Evolutionary conservation across 192 early-diverging fungal species (phyloP), one percentile per base, ranked within the genome.

Genomic region (Chytriomyces confervae): DNA sequence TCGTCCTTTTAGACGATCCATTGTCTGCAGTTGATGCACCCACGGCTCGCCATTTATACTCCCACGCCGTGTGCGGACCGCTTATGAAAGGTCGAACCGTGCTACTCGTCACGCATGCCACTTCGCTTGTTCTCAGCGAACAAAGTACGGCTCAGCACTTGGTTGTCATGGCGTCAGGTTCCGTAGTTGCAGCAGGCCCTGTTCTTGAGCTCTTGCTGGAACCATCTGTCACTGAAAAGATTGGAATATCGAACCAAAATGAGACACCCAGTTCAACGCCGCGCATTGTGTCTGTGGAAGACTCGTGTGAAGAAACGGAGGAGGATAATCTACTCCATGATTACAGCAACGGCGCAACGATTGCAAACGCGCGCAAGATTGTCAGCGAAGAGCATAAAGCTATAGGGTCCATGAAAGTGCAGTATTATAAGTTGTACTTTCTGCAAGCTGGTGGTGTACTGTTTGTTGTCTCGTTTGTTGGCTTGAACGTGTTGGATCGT

Each of bases 11-110:
- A 20, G 96, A 98, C 81, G 96, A 98, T 81, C 94, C 92, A 80
- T 84, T 98, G 60, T 93, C 92, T 18, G 96, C 96, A 9, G 95
- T 97, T 0, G 96, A 97, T 78, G 90, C 94, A 2, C 93, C 95
- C 70, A 97, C 96, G 1, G 94, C 91, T n/a, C 92, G 91, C 66
- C 93, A 94, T 66, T 85, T 97, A 18, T 89, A 92, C 47, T 84
- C 86, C 8, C 79, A 91, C 50, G 95, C 94, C 72, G 65, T 97
- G 67, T 79, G 86, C 20, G 86, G 85, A 36, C 36, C 36, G 24
- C 81, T 95, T 70, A 88, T 97, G 86, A 66, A 75, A 1, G 85
- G 88, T 23, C 86, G 94, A 6, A 97, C 96, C 0, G 78, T 89
- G 1, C 77, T 97, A 11, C 81, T 97, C 63, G 96, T 96, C 6